A percentile compares a stretch with the other conserved stretches of the same genome.
phyloP scores from a whole-genome alignment of 1,284 basidiomycete species.

The Ustilago crameri region DNA sequence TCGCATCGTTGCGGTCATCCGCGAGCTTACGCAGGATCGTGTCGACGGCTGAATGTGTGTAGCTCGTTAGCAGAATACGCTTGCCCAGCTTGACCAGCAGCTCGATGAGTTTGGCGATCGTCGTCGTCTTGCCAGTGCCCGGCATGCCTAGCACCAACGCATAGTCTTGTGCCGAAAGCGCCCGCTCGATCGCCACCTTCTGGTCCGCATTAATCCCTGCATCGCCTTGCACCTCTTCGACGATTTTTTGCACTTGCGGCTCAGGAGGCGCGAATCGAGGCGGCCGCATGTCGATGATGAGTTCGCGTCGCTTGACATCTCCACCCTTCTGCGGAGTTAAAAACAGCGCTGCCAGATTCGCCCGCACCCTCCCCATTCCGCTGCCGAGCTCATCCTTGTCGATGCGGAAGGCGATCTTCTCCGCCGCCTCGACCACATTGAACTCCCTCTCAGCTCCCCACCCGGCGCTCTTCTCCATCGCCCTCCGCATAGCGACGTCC shows the following conservation, averaged over 20 bases:
- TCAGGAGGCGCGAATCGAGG: conserved; percentile 73
- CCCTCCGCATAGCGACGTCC: conserved; percentile 58
- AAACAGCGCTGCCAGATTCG: conserved; percentile 90
- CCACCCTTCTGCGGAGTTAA: conserved; percentile 73
- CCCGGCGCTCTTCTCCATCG: conserved; percentile 13
- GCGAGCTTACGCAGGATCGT: conserved; percentile 83
- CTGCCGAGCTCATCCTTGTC: conserved; percentile 91
- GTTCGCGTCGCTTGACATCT: conserved; percentile 72
- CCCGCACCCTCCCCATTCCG: conserved; percentile 86
- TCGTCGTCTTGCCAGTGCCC: conserved; percentile 96
- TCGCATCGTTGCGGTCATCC: conserved; percentile 70
- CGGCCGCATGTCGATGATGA: conserved; percentile 82
- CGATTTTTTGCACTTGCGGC: background rate
- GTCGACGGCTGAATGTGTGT: conserved; percentile 98
- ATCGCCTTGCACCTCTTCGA: conserved; percentile 19
- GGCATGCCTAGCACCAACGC: conserved; percentile 95
- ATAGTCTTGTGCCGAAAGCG: conserved; percentile 85
- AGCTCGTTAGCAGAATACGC: conserved; percentile 86
- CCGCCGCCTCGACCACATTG: conserved; percentile 13
- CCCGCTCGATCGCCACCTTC: conserved; percentile 77
- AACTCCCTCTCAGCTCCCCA: background rate
- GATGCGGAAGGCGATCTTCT: conserved; percentile 79
- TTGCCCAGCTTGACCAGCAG: conserved; percentile 82
- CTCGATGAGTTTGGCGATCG: conserved; percentile 87
- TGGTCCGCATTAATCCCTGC: conserved; percentile 80